Conservation (phyloP, 2,329 filamentous ascomycete species). For the Fusarium hainanense region DNA sequence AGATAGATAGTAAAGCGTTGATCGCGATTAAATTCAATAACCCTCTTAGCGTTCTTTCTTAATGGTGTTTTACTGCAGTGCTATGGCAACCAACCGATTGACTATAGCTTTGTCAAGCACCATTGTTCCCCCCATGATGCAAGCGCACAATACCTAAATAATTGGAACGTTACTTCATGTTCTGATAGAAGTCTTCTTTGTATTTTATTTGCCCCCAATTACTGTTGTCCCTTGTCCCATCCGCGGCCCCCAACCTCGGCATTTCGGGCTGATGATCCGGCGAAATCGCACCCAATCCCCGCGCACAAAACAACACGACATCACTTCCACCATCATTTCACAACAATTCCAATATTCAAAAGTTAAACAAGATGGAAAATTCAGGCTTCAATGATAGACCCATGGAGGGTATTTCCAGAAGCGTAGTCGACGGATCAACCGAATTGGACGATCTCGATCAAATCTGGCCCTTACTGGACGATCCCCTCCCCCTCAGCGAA, state of each 20-base stretch:
- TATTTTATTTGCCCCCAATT: too few species aligned
- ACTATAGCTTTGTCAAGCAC: background rate
- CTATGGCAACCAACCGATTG: background rate
- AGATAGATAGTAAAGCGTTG: background rate
- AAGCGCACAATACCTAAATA: background rate
- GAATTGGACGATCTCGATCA: slow-evolving; percentile 9
- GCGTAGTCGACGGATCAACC: background rate
- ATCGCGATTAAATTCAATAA: too few species aligned
- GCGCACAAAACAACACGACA: background rate
- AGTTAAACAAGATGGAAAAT: background rate
- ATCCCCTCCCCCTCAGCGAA: slow-evolving; percentile 8
- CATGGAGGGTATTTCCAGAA: background rate
- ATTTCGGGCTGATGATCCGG: slow-evolving; percentile 35
- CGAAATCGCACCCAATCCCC: slow-evolving; percentile 26
- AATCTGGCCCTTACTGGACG: slow-evolving; percentile 31
- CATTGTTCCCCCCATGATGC: rapidly evolving
- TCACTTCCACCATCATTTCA: rapidly evolving
- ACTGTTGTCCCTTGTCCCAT: background rate
- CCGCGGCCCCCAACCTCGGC: background rate
- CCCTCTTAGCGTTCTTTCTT: too few species aligned
- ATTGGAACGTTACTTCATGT: rapidly evolving
- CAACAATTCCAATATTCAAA: background rate
- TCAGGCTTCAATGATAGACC: background rate
- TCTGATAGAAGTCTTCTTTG: rapidly evolving
- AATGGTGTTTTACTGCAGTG: too few species aligned